Evolutionary conservation across 495 filamentous ascomycete species (phyloP), one percentile per base, ranked within the genome.

Genomic region (Tricharina praecox): DNA sequence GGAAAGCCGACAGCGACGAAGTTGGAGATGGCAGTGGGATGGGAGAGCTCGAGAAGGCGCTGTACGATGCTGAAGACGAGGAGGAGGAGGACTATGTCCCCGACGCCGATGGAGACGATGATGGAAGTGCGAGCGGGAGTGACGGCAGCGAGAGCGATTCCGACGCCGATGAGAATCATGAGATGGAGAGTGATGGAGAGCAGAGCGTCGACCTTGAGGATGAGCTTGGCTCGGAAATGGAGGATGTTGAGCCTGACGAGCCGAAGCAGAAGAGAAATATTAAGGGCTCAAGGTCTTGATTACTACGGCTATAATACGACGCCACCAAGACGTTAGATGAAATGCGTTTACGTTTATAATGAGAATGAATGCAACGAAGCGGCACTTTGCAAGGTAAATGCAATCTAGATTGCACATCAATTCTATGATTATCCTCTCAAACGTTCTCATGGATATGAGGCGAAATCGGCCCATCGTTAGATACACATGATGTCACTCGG

Each of bases 11-110:
- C 3, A 73, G 70, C 35, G 71, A 68, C n/a, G 66, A 60, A 1
- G 66, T 60, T 23, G 68, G 38, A 1, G n/a, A n/a, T n/a, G n/a
- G n/a, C n/a, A n/a, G n/a, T n/a, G 67, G 60, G 28, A 69, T 65
- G 52, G 70, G 57, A 45, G 74, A 76, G 64, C 61, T 77, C 59
- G 72, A 73, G 64, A 87, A 74, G 67, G 85, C 72, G 19, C 75
- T 78, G 52, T 76, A 82, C 59, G 73, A 79, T 37, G 73, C 76
- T 2, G 81, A 85, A 51, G 85, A 93, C 48, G 85, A 92, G 55
- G 75, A 84, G 20, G 86, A 88, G 53, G 87, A 93, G 62, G 87
- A 93, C 52, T 90, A 87, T 62, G 78, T 87, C 56, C 84, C 82
- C 2, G 84, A 80, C 1, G 81, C 75, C 51, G 82, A 80, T 0